Conservation (phyloP, 192 early-diverging fungal genomes). For the Cetraspora pellucida region DNA sequence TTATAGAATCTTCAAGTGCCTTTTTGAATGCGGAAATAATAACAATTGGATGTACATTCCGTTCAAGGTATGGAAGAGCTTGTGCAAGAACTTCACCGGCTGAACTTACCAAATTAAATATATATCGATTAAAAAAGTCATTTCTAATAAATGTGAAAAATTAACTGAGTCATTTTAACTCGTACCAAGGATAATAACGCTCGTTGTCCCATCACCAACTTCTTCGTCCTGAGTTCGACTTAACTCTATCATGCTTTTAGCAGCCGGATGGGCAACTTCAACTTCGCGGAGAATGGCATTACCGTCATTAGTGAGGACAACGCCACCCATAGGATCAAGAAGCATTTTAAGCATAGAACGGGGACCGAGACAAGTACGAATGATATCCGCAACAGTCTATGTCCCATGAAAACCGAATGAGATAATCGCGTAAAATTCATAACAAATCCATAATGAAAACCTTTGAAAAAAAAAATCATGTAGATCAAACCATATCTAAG, state of each 20-base stretch:
- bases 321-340: constrained; percentile 99
- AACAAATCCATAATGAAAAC: not conserved
- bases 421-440: not conserved
- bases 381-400: constrained; percentile 95
- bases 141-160: not conserved
- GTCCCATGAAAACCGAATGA: not conserved
- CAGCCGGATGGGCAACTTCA: constrained; percentile 99
- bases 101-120: constrained; percentile 34
- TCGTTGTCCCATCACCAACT: constrained; percentile 98
- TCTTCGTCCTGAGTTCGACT: constrained; percentile 99
- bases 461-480: not conserved
- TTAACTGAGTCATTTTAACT: not conserved
- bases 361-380: constrained; percentile 97
- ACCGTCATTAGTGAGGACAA: constrained; percentile 98
- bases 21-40: constrained; percentile 93
- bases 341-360: constrained; percentile 99
- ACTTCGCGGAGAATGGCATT: constrained; percentile 98
- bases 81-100: constrained; percentile 95
- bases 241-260: constrained; percentile 99
- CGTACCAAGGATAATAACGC: constrained; percentile 94
- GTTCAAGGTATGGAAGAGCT: constrained; percentile 90
- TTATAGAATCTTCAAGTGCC: constrained; percentile 90
- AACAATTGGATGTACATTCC: constrained; percentile 97
- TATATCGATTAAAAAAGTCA: not conserved
- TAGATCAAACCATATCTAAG: not conserved